Base-by-base conservation (phyloP, 208 protist genomes). In the Trichomonas gallinae region DNA sequence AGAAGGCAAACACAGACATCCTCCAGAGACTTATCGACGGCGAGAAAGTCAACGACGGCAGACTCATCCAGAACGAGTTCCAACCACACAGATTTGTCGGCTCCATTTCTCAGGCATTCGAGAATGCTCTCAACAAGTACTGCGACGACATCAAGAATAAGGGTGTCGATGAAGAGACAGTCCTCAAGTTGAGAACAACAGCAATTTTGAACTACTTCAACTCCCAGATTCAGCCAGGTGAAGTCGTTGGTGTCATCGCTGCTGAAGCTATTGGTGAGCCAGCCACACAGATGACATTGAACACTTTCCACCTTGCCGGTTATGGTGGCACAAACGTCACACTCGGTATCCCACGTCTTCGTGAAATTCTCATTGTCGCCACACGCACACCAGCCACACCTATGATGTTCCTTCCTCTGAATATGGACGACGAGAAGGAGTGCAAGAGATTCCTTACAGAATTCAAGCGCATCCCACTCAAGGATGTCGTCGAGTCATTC, bases 281-380 rank as follows among this genome's bases (percentile, higher is more conserved):
- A 51, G 44, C 96, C 34, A 99, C 99, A 96, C 99, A 99, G 97
- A 99, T 99, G 99, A 99, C 99, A 46, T 98, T 99, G 15, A 99
- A 99, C 98, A 99, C 99, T 63, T 99, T 99, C 98, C 99, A 99
- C 98, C 99, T 99, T 93, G 99, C 99, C 40, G 99, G 99, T 97
- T 98, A 98, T 45, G 99, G 99, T 96, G 99, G 98, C n/a, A 98
- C 98, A 38, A 97, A 97, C 63, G 97, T 97, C 10, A 97, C 97
- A 49, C 38, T 97, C 8, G 97, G 97, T 96, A 97, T 97, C 96
- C 97, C 97, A 49, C 87, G 97, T 58, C 96, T 99, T 85, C 97
- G 99, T 85, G 99, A 99, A 97, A 97, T 99, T 87, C 98, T 99
- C 49, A 99, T 99, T 97, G 99, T 99, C 91, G 99, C 98, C 0